Percentiles rank a stretch among this genome's conserved stretches.
These are phyloP conservation scores for Gymnopilus junonius DNA, from an alignment of 768 basidiomycete genomes.

Conservation along the genomic window DNA sequence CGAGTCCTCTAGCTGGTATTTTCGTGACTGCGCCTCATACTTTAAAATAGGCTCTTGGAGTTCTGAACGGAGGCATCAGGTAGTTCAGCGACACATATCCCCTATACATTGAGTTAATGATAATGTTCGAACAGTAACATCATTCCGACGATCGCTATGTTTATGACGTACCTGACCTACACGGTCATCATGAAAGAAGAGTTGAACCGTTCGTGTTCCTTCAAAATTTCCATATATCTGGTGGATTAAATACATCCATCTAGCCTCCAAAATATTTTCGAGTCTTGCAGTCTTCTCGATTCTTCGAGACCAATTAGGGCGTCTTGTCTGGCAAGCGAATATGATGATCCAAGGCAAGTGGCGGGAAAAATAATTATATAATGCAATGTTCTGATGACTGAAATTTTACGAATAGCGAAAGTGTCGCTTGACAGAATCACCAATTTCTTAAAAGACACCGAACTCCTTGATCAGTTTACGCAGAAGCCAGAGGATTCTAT, in stretches of 20 bases:
- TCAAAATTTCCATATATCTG: neutral
- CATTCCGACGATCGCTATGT: constrained; percentile 62
- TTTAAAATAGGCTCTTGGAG: neutral
- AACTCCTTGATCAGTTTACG: constrained; percentile 47
- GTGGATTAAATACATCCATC: neutral
- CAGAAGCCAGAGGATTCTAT: neutral
- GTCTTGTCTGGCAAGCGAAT: constrained; percentile 32
- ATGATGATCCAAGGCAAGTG: constrained; percentile 32
- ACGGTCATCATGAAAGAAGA: constrained; percentile 44
- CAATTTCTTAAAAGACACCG: constrained; percentile 49
- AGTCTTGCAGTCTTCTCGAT: constrained; percentile 66
- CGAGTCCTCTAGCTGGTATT: neutral
- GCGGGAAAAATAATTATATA: too few species aligned
- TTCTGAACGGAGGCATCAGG: neutral
- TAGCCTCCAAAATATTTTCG: constrained; percentile 58
- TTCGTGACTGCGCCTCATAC: neutral
- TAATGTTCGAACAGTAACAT: neutral
- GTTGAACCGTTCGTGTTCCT: constrained; percentile 27
- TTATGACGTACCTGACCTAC: constrained; percentile 63
- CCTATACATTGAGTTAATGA: neutral
- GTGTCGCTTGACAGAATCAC: constrained; percentile 65
- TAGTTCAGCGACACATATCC: too few species aligned
- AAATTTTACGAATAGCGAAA: constrained; percentile 32
- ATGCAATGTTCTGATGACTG: too few species aligned
- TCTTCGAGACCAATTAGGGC: constrained; percentile 53